These are phyloP conservation scores for Lathyrus sativus DNA, from an alignment of 306 rosid genomes.

Conservation along the genomic window DNA sequence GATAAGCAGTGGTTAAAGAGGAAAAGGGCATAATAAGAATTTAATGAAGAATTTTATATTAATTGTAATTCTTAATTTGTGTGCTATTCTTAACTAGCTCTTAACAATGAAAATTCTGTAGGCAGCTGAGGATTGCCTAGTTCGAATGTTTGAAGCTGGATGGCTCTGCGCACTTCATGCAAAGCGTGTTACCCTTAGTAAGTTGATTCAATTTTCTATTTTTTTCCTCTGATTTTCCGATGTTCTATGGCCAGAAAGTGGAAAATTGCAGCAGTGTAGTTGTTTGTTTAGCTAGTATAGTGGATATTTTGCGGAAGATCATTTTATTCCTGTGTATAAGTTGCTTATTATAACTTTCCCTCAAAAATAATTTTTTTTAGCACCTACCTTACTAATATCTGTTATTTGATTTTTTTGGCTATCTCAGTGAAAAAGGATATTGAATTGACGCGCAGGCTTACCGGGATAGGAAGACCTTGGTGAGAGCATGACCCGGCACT, in stretches of 20 bases:
- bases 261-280: background rate
- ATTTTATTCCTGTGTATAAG: conserved; percentile 5
- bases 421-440: conserved; percentile 85
- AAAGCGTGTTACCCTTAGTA: conserved; percentile 87
- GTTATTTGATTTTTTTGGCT: conserved; percentile 29
- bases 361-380: background rate
- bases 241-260: conserved; percentile 7
- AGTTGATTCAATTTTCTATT: conserved; percentile 40
- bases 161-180: conserved; percentile 95
- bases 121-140: conserved; percentile 85
- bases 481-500: conserved; percentile 33
- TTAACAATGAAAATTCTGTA: conserved; percentile 35
- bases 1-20: too few relatives aligned
- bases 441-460: conserved; percentile 84
- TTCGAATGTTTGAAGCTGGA: conserved; percentile 74
- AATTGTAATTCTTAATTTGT: conserved; percentile 4
- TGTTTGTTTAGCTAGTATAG: conserved; percentile 8
- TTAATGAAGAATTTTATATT: background rate
- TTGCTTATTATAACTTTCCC: conserved; percentile 10
- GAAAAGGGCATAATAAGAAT: background rate
- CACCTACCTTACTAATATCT: conserved; percentile 4
- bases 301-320: background rate
- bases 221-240: conserved; percentile 10
- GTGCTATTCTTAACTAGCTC: conserved; percentile 2
- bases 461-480: conserved; percentile 73